Base-by-base conservation (phyloP, 495 filamentous ascomycete species). In the Tuber melanosporum region DNA sequence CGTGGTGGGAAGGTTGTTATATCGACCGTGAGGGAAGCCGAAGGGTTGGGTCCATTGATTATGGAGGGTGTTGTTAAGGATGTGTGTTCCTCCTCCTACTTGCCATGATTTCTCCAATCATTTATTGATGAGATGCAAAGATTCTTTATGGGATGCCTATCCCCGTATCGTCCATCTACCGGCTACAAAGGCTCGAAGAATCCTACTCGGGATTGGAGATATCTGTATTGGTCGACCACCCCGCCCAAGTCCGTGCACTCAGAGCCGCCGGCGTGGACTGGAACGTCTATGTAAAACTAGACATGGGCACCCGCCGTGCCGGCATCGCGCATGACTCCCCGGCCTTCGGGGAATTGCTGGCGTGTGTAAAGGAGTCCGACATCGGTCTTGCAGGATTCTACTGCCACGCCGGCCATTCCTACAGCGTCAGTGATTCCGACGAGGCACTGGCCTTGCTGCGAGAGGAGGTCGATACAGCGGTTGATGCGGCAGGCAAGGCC, bases 1-100 rank as follows among this genome's bases (percentile, higher is more conserved):
- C 57, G 57, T 26, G 76, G 80, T 32, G 86, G 86, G 3, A 90
- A 91, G 41, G 85, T 96, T 74, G 87, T 95, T 39, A 89, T 91
- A n/a, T 96, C 93, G 0, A 97, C 94, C 22, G 73, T 95, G 26
- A 84, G 88, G 22, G 94, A 97, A 82, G 90, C 91, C 22, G 93
- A 97, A 82, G 87, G 88, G 74, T 84, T 95, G 17, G 49, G 89
- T 22, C 91, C 90, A 0, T 86, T 91, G 19, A 72, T 83, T 32
- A 19, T 74, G 66, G 81, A 83, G 71, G 81, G 79, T 2, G 78
- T 77, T 62, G 75, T 83, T 2, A 77, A 75, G 43, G 82, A 80
- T 70, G 80, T 82, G 71, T 62, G 70, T 47, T 62, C 17, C 69
- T 46, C 19, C 2, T 3, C 57, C 20, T 36, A 46, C 22, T 20